phyloP scores from a whole-genome alignment of 1,284 basidiomycete species.

The Sanghuangporus sanghuang region DNA sequence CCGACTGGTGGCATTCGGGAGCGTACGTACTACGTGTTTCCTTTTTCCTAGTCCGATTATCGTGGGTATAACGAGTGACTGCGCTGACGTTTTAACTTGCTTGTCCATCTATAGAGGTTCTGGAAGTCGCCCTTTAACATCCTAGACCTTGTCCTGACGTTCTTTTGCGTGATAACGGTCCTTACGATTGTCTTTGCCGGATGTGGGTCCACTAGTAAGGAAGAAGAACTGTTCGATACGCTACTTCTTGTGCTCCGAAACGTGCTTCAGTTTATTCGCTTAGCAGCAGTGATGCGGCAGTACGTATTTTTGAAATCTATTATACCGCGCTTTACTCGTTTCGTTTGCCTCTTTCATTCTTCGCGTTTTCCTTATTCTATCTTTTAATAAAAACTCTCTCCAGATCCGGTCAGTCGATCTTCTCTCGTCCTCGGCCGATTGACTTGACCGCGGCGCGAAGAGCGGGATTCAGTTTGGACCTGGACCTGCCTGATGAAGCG shows the following conservation, averaged over 20 bases:
- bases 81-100: constrained; percentile 1
- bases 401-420: constrained; percentile 92
- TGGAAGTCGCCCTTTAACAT: constrained; percentile 91
- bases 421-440: constrained; percentile 87
- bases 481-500: constrained; percentile 68
- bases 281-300: constrained; percentile 89
- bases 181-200: constrained; percentile 80
- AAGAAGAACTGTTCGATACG: constrained; percentile 90
- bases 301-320: constrained; percentile 34
- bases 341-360: neutral
- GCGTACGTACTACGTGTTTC: constrained; percentile 45
- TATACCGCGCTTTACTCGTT: neutral
- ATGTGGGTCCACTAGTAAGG: constrained; percentile 71
- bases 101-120: constrained; percentile 67
- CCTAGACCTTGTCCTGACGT: constrained; percentile 79
- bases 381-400: neutral
- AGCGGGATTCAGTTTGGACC: constrained; percentile 66
- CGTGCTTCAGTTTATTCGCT: constrained; percentile 83
- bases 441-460: constrained; percentile 74
- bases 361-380: too few species aligned
- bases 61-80: neutral
- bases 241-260: constrained; percentile 86
- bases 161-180: constrained; percentile 83
- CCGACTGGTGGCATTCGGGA: constrained; percentile 85
- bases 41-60: neutral